Conservation (phyloP, 2,329 filamentous ascomycete species). For the Colletotrichum eleusines region DNA sequence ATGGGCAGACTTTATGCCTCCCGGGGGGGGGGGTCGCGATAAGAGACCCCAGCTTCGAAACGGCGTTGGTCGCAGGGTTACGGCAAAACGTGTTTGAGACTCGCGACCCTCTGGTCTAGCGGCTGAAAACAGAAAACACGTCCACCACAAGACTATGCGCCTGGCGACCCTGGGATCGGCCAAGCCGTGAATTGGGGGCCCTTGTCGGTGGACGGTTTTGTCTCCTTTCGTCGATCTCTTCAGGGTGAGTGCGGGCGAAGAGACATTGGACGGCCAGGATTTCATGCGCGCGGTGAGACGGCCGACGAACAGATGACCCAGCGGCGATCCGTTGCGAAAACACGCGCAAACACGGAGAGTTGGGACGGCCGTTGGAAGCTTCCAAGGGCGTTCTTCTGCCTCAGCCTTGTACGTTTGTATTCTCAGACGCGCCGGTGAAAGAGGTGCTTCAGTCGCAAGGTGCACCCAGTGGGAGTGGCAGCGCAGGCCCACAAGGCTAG, state of each 20-base stretch:
- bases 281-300: conserved; percentile 33
- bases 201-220: conserved; percentile 35
- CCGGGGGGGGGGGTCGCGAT: conserved; percentile 6
- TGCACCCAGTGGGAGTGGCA: conserved; percentile 6
- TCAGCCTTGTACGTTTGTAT: conserved; percentile 11
- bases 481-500: conserved; percentile 36
- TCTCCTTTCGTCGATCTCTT: conserved; percentile 23
- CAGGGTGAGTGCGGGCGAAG: not conserved
- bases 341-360: conserved; percentile 7
- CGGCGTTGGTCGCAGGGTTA: conserved; percentile 49
- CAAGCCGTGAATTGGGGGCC: conserved; percentile 36
- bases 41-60: conserved; percentile 46
- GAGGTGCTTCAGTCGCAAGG: conserved; percentile 32
- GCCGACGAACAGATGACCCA: conserved; percentile 33
- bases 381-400: not conserved
- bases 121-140: not conserved
- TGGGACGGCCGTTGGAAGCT: conserved; percentile 11
- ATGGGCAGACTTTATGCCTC: conserved; percentile 39
- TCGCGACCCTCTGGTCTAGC: conserved; percentile 44
- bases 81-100: conserved; percentile 50
- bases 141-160: conserved; percentile 16
- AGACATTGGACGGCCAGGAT: conserved; percentile 31
- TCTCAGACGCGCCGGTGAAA: conserved; percentile 2
- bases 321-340: conserved; percentile 24
- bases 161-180: conserved; percentile 28